Percentiles rank a stretch among this genome's conserved stretches.
phyloP scores from a whole-genome alignment of 345 rosid genomes.

The Lepidium aucheri region DNA sequence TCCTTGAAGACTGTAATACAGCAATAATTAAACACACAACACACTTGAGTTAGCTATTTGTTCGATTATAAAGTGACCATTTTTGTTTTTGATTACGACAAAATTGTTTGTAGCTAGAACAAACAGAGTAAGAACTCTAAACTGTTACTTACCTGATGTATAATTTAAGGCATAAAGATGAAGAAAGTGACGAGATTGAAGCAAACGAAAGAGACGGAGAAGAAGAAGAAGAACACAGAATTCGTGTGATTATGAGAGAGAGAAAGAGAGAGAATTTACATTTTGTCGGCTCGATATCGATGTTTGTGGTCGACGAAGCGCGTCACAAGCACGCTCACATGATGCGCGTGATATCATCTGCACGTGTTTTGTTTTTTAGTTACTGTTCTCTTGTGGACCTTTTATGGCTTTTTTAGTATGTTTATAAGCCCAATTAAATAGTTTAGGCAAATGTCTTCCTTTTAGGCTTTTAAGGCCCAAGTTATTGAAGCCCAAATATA shows the following conservation, averaged over 20 bases:
- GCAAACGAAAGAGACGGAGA: conserved; percentile 20
- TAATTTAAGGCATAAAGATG: not conserved
- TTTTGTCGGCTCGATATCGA: conserved; percentile 14
- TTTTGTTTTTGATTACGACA: not conserved
- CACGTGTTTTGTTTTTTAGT: no score
- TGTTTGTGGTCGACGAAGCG: conserved; percentile 12
- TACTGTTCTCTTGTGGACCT: no score
- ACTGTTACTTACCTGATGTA: not conserved
- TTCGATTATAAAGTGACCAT: not conserved
- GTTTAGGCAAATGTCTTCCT: no score
- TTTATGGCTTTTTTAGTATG: no score
- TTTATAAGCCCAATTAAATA: no score
- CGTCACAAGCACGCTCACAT: not conserved
- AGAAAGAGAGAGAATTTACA: not conserved
- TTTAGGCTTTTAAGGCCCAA: no score
- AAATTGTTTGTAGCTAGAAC: not conserved
- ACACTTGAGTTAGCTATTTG: not conserved
- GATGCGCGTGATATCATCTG: not conserved
- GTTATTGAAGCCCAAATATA: no score
- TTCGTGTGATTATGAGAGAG: conserved; percentile 8
- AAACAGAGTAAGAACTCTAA: not conserved
- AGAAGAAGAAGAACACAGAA: conserved; percentile 1
- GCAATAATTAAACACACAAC: not conserved
- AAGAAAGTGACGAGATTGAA: conserved; percentile 7
- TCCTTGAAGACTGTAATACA: not conserved